A percentile compares a stretch with the other conserved stretches of the same genome.
phyloP scores from a whole-genome alignment of 1,284 basidiomycete genomes.

The Cystobasidium slooffiae region DNA sequence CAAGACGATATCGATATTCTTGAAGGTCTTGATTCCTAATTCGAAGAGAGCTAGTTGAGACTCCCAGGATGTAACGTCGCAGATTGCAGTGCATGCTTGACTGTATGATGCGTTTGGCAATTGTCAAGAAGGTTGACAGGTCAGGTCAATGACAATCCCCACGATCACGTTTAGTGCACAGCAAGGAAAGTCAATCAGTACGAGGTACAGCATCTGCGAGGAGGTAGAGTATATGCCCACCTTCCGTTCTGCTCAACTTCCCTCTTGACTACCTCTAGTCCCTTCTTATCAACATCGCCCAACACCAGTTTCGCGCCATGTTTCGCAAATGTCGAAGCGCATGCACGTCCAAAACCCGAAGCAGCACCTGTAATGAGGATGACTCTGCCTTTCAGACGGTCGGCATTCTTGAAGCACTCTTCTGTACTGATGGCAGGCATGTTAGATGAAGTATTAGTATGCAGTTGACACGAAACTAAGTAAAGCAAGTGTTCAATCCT shows the following conservation, averaged over 20 bases:
- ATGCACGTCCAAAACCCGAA: slow-evolving; percentile 64
- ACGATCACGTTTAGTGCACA: background rate
- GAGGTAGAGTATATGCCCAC: slow-evolving; percentile 55
- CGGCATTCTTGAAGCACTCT: slow-evolving; percentile 60
- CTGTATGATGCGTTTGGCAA: slow-evolving; percentile 54
- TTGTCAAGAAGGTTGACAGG: background rate
- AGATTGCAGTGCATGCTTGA: slow-evolving; percentile 60
- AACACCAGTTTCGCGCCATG: slow-evolving; percentile 65
- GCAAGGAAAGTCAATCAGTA: no score
- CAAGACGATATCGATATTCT: slow-evolving; percentile 63
- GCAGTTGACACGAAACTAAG: background rate
- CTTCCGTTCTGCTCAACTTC: slow-evolving; percentile 61
- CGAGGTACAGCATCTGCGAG: no score
- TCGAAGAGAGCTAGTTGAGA: slow-evolving; percentile 64
- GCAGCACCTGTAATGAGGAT: slow-evolving; percentile 66
- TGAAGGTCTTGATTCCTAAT: slow-evolving; percentile 61
- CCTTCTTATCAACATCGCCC: slow-evolving; percentile 62
- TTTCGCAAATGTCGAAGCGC: slow-evolving; percentile 61
- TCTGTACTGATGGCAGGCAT: slow-evolving; percentile 39
- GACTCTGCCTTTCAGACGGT: slow-evolving; percentile 62
- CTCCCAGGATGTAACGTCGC: slow-evolving; percentile 65
- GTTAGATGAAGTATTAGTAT: background rate
- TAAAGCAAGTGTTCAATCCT: no score
- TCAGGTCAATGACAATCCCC: background rate
- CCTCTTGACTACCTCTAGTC: slow-evolving; percentile 59